Evolutionary conservation across 2,329 filamentous ascomycete species (phyloP), one percentile per base, ranked within the genome.

Genomic region (Remersonia thermophila): DNA sequence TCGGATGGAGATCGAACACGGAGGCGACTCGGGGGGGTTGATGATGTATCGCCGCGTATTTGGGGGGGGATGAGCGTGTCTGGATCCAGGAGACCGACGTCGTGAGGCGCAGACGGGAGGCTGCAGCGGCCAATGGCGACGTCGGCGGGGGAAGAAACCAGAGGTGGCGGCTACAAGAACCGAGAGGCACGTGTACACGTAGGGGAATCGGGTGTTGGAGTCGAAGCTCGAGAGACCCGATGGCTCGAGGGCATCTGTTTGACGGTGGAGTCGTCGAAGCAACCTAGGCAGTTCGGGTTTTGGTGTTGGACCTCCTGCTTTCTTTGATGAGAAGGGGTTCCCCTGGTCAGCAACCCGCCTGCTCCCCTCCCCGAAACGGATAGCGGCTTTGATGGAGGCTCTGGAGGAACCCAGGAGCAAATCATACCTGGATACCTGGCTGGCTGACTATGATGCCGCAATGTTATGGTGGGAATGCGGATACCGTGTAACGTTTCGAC

Each of bases 221-320:
- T 56, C 48, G 52, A 48, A 39, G 41, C 47, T 58, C 57, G 56
- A 55, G 52, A 48, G 51, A 55, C 50, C 49, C 51, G 55, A 64
- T 62, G 63, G 64, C 61, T 65, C 61, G 52, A 50, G 46, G 54
- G 55, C 59, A 63, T 63, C 55, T 53, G 47, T 33, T 15, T 39
- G 29, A 54, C 48, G 53, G 55, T 50, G 50, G 51, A 51, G 47
- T 44, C 44, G 43, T 46, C 46, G 46, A 30, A 38, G 39, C 38
- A 43, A 23, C 20, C 20, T 23, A 23, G 32, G 42, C 37, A 35
- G 47, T 43, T 47, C 37, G 44, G 35, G 37, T 44, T 49, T 51
- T 47, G 33, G 34, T 49, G 47, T 45, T 51, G 40, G 44, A 47
- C 58, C 58, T 60, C 59, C 53, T 52, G 48, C 55, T 55, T 55